Conservation (phyloP, 129 eudicot species). For the Arctium lappa region DNA sequence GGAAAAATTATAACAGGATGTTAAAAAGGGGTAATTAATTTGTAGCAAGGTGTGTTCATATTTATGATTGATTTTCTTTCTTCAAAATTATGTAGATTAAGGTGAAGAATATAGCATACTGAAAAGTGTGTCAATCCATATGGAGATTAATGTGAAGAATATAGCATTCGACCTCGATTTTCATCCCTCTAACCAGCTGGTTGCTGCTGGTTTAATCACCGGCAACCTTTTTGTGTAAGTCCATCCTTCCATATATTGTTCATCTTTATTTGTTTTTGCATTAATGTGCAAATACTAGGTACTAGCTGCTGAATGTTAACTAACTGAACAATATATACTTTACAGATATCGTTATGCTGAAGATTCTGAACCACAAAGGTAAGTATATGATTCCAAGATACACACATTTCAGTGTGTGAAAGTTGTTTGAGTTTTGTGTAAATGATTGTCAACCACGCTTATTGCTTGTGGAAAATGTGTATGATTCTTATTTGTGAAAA, state of each 20-base stretch:
- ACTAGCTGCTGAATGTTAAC: not conserved
- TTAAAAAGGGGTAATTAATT: not conserved
- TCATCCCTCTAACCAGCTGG: slow-evolving; percentile 72
- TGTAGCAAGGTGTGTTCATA: not conserved
- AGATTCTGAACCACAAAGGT: slow-evolving; percentile 67
- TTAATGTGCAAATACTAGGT: not conserved
- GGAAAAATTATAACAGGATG: not conserved
- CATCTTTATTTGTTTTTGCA: not conserved
- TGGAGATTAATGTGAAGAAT: slow-evolving; percentile 64
- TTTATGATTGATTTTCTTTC: not conserved
- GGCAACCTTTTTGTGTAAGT: slow-evolving; percentile 76
- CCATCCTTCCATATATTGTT: not conserved
- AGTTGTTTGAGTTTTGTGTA: not conserved
- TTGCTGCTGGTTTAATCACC: slow-evolving; percentile 76
- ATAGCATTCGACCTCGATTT: slow-evolving; percentile 79
- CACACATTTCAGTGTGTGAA: not conserved
- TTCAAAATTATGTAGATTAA: slow-evolving; percentile 10
- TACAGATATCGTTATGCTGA: slow-evolving; percentile 69
- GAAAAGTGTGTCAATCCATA: slow-evolving; percentile 9
- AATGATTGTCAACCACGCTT: not conserved
- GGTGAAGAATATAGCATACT: slow-evolving; percentile 2
- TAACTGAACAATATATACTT: not conserved
- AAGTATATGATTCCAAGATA: not conserved
- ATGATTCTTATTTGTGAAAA: not conserved
- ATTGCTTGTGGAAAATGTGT: not conserved